These are phyloP conservation scores for Colletotrichum graminicola DNA, from an alignment of 2,329 filamentous ascomycete genomes.

Conservation along the genomic window DNA sequence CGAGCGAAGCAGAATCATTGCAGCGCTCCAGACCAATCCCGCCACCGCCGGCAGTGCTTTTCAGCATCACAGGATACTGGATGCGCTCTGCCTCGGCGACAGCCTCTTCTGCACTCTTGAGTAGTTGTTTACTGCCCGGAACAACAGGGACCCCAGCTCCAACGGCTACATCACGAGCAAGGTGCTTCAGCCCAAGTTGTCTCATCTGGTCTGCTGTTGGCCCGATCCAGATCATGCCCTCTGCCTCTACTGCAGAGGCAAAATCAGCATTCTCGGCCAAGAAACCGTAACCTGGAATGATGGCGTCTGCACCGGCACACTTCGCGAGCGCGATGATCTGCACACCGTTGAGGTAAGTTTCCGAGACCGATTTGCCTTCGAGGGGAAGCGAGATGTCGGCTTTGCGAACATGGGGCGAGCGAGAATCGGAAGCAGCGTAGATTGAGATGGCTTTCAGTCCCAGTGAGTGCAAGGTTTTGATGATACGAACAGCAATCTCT, in stretches of 20 bases:
- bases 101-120: conserved; percentile 48
- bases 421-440: conserved; percentile 73
- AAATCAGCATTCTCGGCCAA: conserved; percentile 74
- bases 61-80: conserved; percentile 59
- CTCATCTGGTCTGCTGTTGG: conserved; percentile 62
- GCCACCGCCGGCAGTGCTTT: conserved; percentile 61
- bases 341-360: conserved; percentile 75
- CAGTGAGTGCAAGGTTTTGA: conserved; percentile 73
- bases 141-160: conserved; percentile 50
- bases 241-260: conserved; percentile 63
- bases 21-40: conserved; percentile 59
- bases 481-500: conserved; percentile 80
- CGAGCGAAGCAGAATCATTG: conserved; percentile 48
- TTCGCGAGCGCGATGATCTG: conserved; percentile 68
- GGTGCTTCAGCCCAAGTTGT: conserved; percentile 54
- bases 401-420: conserved; percentile 76
- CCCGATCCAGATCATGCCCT: conserved; percentile 71
- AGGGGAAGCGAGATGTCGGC: conserved; percentile 77
- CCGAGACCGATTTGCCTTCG: conserved; percentile 57
- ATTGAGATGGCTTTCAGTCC: conserved; percentile 78
- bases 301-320: conserved; percentile 62
- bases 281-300: conserved; percentile 77
- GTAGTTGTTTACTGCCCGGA: conserved; percentile 49
- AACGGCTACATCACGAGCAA: conserved; percentile 51
- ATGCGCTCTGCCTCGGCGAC: conserved; percentile 47